phyloP scores from a whole-genome alignment of 331 rosid genomes.

The Ulmus americana region DNA sequence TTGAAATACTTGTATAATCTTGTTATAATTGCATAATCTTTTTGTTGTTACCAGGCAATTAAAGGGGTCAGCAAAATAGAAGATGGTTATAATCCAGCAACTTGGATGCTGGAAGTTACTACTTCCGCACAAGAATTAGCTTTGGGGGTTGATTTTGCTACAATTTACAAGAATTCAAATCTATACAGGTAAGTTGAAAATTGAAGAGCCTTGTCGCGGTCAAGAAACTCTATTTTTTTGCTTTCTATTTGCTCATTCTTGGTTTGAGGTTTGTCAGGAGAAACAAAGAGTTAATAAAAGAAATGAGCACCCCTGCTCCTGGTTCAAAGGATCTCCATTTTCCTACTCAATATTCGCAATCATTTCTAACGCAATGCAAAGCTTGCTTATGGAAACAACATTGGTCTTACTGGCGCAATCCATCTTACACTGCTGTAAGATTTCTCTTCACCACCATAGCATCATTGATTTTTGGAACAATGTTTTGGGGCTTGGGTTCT shows the following conservation, averaged over 20 bases:
- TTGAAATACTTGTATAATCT: too few relatives aligned
- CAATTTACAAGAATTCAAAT: conserved; percentile 42
- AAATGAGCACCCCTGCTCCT: conserved; percentile 39
- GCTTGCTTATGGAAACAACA: conserved; percentile 41
- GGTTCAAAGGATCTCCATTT: conserved; percentile 44
- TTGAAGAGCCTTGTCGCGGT: too few relatives aligned
- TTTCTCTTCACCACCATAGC: conserved; percentile 32
- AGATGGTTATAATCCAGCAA: conserved; percentile 52
- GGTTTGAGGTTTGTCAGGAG: conserved; percentile 37
- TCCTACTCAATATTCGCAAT: conserved; percentile 37
- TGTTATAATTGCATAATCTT: background rate
- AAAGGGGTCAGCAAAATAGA: conserved; percentile 40
- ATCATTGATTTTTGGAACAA: conserved; percentile 43
- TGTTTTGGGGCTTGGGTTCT: conserved; percentile 56
- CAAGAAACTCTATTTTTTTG: too few relatives aligned
- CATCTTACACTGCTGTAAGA: conserved; percentile 44
- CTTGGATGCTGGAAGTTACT: conserved; percentile 64
- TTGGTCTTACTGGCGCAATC: conserved; percentile 67
- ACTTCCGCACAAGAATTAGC: conserved; percentile 39
- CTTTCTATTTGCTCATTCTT: background rate
- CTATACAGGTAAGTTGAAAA: conserved; percentile 40
- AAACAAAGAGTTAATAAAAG: conserved; percentile 50
- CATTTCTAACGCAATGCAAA: conserved; percentile 32
- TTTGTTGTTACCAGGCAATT: conserved; percentile 34
- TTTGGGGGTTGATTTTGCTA: conserved; percentile 44